phyloP scores from a whole-genome alignment of 1,139 yeast species.

The Kazachstania sp. region DNA sequence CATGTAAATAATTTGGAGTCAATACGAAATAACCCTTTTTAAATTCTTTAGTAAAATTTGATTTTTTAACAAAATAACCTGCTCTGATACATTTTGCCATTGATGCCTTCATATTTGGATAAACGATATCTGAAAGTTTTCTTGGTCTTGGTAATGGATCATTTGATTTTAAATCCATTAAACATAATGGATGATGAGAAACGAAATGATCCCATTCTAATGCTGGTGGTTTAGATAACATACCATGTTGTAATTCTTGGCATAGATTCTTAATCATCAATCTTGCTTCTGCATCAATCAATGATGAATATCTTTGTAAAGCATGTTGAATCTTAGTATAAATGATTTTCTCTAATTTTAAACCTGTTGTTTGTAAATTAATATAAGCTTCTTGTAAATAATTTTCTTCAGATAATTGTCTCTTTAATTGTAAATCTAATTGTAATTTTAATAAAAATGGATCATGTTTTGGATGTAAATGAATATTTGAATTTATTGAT shows the following conservation, averaged over 20 bases:
- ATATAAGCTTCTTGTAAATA: slow-evolving; percentile 62
- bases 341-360: slow-evolving; percentile 61
- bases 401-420: slow-evolving; percentile 60
- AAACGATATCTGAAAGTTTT: slow-evolving; percentile 42
- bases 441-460: slow-evolving; percentile 59
- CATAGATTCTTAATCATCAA: slow-evolving; percentile 49
- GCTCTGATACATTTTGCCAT: slow-evolving; percentile 45
- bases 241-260: slow-evolving; percentile 55
- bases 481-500: slow-evolving; percentile 22
- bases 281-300: slow-evolving; percentile 51
- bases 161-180: slow-evolving; percentile 39
- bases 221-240: slow-evolving; percentile 51
- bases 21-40: slow-evolving; percentile 63
- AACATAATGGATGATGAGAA: slow-evolving; percentile 40
- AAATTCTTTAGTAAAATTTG: slow-evolving; percentile 57
- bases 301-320: slow-evolving; percentile 45
- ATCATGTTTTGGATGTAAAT: slow-evolving; percentile 39
- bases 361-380: slow-evolving; percentile 63
- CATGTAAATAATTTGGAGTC: slow-evolving; percentile 64
- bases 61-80: slow-evolving; percentile 49
- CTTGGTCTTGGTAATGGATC: slow-evolving; percentile 40
- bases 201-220: slow-evolving; percentile 74
- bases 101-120: slow-evolving; percentile 44
- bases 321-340: slow-evolving; percentile 57
- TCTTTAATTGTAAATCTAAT: slow-evolving; percentile 59